Evolutionary conservation across 768 basidiomycete species (phyloP).

Genomic region (Lepiota venenata): DNA sequence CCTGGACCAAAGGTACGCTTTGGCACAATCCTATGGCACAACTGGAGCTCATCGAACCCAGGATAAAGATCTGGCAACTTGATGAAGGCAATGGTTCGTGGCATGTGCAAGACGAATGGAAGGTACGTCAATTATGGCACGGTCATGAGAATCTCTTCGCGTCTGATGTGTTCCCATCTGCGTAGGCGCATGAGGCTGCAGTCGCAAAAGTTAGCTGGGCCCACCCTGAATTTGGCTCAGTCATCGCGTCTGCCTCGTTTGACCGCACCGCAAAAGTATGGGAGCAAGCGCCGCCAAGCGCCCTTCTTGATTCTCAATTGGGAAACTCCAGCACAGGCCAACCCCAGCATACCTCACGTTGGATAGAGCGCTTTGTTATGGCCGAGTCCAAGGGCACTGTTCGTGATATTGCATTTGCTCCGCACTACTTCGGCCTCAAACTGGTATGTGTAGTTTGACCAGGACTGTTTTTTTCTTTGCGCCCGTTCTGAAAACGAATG

Average conservation of each 20-base stretch:
- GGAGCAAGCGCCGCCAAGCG: constrained; percentile 55
- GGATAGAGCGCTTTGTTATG: constrained; percentile 73
- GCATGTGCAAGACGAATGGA: constrained; percentile 88
- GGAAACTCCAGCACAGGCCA: background rate
- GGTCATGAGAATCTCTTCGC: background rate
- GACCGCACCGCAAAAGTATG: constrained; percentile 93
- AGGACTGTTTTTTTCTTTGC: no score
- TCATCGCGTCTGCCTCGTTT: constrained; percentile 85
- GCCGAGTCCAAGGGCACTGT: constrained; percentile 86
- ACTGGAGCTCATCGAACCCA: constrained; percentile 20
- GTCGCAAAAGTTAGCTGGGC: constrained; percentile 85
- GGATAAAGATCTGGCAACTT: constrained; percentile 84
- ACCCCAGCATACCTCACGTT: constrained; percentile 40
- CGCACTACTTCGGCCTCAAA: constrained; percentile 85
- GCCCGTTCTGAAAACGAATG: background rate
- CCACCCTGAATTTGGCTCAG: constrained; percentile 87
- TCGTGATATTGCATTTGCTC: constrained; percentile 82
- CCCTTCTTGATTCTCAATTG: constrained; percentile 11
- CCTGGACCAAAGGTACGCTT: constrained; percentile 70
- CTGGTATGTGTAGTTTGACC: constrained; percentile 47
- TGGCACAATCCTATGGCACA: background rate
- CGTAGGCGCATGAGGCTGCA: constrained; percentile 91
- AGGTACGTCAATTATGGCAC: constrained; percentile 44
- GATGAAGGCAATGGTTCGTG: constrained; percentile 73
- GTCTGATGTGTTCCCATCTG: background rate